Base-by-base conservation (phyloP, 78 protist genomes). In the Guillardia theta region DNA sequence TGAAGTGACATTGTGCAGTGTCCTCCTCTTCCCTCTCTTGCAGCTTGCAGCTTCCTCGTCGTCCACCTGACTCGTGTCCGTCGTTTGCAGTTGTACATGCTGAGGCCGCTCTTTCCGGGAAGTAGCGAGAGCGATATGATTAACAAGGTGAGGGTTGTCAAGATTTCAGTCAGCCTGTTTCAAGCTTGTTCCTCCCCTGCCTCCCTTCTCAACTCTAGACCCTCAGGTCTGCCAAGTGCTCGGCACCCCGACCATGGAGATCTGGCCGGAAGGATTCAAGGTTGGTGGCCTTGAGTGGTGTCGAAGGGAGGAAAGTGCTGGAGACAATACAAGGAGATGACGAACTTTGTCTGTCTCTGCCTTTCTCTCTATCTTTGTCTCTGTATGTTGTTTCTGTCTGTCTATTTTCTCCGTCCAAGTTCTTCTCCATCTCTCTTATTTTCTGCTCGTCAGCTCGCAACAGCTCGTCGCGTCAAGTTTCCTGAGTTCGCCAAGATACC, bases 41-140 rank as follows among this genome's bases (percentile, higher is more conserved):
- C n/a, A n/a, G n/a, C n/a, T n/a, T n/a, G n/a, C n/a, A n/a, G n/a
- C n/a, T n/a, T n/a, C n/a, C n/a, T n/a, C n/a, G n/a, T n/a, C n/a
- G n/a, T n/a, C n/a, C n/a, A n/a, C n/a, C n/a, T n/a, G n/a, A n/a
- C n/a, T n/a, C n/a, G n/a, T n/a, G n/a, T n/a, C n/a, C n/a, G n/a
- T n/a, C n/a, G n/a, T n/a, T n/a, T n/a, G n/a, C n/a, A n/a, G n/a
- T 64, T 88, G 21, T 48, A 33, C 45, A 48, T 88, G 62, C 93
- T 88, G 46, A 54, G 93, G 44, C 93, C 93, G 3, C 62, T 88
- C 54, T 88, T 88, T 10, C 93, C 93, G 0, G 93, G 93, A 30
- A 88, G 39, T 27, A 10, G 41, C 12, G 93, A 88, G 64, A 37
- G 21, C 90, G 90, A 78, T 30, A 78, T 78, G 90, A 37, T 78